Evolutionary conservation across 2,329 filamentous ascomycete species (phyloP).

Genomic region (Aspergillus sp.): DNA sequence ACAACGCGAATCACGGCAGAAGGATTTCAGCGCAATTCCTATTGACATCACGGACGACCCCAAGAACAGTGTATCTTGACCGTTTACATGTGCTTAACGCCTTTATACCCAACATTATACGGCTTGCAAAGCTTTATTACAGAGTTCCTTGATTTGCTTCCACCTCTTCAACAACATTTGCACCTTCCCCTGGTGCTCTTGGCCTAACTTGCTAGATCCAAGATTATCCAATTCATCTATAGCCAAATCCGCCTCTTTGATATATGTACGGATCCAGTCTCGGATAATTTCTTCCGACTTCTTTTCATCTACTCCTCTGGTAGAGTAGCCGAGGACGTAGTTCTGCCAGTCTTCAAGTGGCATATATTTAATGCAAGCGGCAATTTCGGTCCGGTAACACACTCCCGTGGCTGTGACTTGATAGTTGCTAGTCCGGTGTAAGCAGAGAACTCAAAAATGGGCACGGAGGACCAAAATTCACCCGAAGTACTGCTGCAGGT

Average conservation of each 20-base stretch:
- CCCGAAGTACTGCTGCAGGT: slow-evolving; percentile 41
- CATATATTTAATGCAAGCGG: slow-evolving; percentile 42
- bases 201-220: slow-evolving; percentile 4
- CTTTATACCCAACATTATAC: slow-evolving; percentile 18
- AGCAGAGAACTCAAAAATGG: neutral
- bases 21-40: slow-evolving; percentile 33
- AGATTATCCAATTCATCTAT: slow-evolving; percentile 23
- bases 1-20: slow-evolving; percentile 45
- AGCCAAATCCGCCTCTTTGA: slow-evolving; percentile 32
- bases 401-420: slow-evolving; percentile 37
- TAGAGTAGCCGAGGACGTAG: slow-evolving; percentile 39
- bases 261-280: slow-evolving; percentile 37
- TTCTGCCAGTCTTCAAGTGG: slow-evolving; percentile 38
- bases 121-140: slow-evolving; percentile 25
- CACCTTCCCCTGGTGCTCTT: slow-evolving; percentile 22
- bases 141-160: slow-evolving; percentile 39
- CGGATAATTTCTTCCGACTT: slow-evolving; percentile 35
- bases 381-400: slow-evolving; percentile 46
- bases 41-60: slow-evolving; percentile 21
- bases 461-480: slow-evolving; percentile 20
- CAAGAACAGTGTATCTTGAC: neutral
- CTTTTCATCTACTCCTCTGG: slow-evolving; percentile 27
- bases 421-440: slow-evolving; percentile 37
- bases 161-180: slow-evolving; percentile 36
- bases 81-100: neutral